phyloP scores from a whole-genome alignment of 306 rosid species.

The Vachellia collinsii region DNA sequence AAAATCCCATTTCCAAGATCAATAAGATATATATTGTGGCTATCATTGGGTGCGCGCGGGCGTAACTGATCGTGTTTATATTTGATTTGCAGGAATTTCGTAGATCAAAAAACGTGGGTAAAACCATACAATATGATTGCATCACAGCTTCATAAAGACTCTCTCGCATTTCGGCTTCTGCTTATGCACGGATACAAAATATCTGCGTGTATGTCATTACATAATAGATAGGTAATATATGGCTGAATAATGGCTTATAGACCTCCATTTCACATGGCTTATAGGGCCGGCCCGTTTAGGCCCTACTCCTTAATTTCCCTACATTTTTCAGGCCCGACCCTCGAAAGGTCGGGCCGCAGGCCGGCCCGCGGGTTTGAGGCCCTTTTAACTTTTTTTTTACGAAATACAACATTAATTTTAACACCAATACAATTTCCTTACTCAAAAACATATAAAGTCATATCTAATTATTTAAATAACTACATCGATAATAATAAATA shows the following conservation, averaged over 20 bases:
- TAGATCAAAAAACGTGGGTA: conserved; percentile 12
- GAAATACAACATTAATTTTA: too few species aligned
- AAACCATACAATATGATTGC: conserved; percentile 11
- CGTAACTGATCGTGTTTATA: background rate
- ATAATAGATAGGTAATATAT: background rate
- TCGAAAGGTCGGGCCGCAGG: too few species aligned
- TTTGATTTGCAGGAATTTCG: conserved; percentile 39
- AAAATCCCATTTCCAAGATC: background rate
- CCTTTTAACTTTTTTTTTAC: too few species aligned
- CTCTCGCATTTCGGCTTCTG: conserved; percentile 49
- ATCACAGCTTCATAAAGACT: conserved; percentile 42
- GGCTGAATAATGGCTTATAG: background rate
- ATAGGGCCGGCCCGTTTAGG: too few species aligned
- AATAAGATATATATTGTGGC: background rate
- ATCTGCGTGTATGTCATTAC: conserved; percentile 40
- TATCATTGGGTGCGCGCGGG: background rate
- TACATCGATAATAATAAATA: too few species aligned
- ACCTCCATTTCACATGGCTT: background rate
- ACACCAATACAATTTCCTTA: too few species aligned
- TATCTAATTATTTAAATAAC: too few species aligned
- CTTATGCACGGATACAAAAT: conserved; percentile 48
- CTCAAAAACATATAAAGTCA: too few species aligned
- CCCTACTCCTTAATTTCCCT: too few species aligned
- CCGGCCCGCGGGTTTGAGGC: too few species aligned
- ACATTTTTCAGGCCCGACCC: too few species aligned